Conservation (phyloP, 139 green algal species). For the Haematococcus sp. region DNA sequence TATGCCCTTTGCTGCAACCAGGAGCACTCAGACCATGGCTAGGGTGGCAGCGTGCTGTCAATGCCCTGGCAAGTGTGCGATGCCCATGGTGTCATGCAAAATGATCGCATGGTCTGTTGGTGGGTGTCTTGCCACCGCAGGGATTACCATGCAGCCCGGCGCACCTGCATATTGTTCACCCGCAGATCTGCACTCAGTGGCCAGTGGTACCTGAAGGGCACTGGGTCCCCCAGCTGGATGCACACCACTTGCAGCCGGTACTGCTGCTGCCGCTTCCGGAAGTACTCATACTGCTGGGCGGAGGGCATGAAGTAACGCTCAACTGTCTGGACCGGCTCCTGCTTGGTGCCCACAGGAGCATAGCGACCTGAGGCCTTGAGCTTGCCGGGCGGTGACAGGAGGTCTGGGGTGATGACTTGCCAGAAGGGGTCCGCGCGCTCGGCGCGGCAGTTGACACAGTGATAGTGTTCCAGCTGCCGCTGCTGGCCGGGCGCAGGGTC, state of each 20-base stretch:
- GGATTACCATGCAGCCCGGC: no score
- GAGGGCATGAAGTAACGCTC: slow-evolving; percentile 15
- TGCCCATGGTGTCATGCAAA: no score
- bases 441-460: slow-evolving; percentile 54
- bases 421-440: slow-evolving; percentile 73
- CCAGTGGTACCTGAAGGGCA: slow-evolving; percentile 74
- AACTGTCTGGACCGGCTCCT: slow-evolving; percentile 9
- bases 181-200: slow-evolving; percentile 39
- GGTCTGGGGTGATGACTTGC: slow-evolving; percentile 30
- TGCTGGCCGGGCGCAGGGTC: not conserved
- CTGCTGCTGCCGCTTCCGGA: not conserved
- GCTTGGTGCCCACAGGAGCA: slow-evolving; percentile 5
- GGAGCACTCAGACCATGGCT: no score
- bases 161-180: slow-evolving; percentile 41
- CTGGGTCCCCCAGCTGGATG: slow-evolving; percentile 59
- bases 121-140: no score
- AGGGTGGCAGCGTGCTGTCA: no score
- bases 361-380: slow-evolving; percentile 27
- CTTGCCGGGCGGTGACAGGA: slow-evolving; percentile 36
- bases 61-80: no score
- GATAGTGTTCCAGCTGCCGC: not conserved
- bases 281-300: slow-evolving; percentile 11
- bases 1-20: no score
- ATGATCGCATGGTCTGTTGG: no score
- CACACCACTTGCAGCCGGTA: slow-evolving; percentile 33